A percentile compares a stretch with the other conserved stretches of the same genome.
Evolutionary conservation across 805 yeast genomes (phyloP).

Genomic region (Torulaspora quercuum): DNA sequence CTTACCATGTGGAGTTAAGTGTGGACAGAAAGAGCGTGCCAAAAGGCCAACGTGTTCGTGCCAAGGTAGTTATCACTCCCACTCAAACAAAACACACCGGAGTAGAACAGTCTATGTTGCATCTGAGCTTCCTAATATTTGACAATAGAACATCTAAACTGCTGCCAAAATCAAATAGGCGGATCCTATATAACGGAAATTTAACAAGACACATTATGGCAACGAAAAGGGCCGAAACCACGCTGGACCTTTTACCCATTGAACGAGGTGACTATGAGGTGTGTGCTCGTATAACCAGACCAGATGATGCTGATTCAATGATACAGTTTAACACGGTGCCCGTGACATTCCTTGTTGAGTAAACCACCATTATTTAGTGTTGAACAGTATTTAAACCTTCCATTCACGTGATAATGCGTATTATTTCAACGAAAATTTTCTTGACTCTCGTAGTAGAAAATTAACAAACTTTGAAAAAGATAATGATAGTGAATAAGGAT

Average conservation of each 20-base stretch:
- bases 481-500: no score
- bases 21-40: constrained; percentile 11
- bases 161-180: constrained; percentile 44
- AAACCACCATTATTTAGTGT: constrained; percentile 1
- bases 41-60: constrained; percentile 18
- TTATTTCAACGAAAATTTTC: no score
- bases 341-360: constrained; percentile 15
- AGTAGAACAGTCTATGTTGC: constrained; percentile 2
- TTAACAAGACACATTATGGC: constrained; percentile 46
- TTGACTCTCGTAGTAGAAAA: no score
- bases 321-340: constrained; percentile 18
- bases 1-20: constrained; percentile 18
- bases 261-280: constrained; percentile 82
- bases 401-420: constrained; percentile 10
- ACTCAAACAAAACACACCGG: background rate
- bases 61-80: constrained; percentile 16
- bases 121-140: constrained; percentile 20
- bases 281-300: constrained; percentile 42
- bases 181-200: constrained; percentile 68
- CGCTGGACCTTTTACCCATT: constrained; percentile 53
- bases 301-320: constrained; percentile 8
- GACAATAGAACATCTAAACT: constrained; percentile 27
- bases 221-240: constrained; percentile 44
- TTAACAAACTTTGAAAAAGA: no score
- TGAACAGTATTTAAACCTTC: no score